Conservation (phyloP, 2,329 filamentous ascomycete genomes). For the Hymenoscyphus scutula region DNA sequence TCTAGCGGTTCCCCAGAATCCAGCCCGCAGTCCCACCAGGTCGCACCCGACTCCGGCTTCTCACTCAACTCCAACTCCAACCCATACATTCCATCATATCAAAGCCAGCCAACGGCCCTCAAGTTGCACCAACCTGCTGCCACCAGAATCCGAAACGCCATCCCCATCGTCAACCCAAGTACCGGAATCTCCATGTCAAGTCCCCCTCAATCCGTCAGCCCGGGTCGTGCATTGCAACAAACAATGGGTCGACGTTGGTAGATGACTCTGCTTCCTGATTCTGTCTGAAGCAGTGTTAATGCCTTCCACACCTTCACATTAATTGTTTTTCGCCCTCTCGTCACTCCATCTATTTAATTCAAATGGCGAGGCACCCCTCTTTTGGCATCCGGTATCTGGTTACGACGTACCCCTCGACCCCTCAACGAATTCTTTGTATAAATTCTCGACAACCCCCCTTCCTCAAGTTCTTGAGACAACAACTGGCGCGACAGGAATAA, state of each 20-base stretch:
- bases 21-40: conserved; percentile 80
- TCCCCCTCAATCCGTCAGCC: conserved; percentile 72
- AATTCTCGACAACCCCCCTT: conserved; percentile 28
- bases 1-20: conserved; percentile 91
- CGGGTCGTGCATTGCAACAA: conserved; percentile 53
- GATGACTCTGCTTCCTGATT: conserved; percentile 27
- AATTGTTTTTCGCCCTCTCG: conserved; percentile 34
- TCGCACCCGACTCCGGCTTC: conserved; percentile 72
- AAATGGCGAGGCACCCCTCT: conserved; percentile 26
- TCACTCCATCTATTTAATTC: conserved; percentile 21
- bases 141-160: conserved; percentile 87
- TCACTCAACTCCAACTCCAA: conserved; percentile 68
- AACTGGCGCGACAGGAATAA: conserved; percentile 31
- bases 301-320: conserved; percentile 29
- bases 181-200: conserved; percentile 87
- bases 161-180: conserved; percentile 94
- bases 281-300: conserved; percentile 24
- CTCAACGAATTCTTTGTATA: conserved; percentile 39
- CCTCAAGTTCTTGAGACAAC: conserved; percentile 35
- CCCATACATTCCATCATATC: conserved; percentile 64
- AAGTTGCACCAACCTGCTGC: conserved; percentile 91
- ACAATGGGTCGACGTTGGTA: conserved; percentile 35
- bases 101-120: conserved; percentile 62
- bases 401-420: conserved; percentile 6
- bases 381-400: conserved; percentile 16